Evolutionary conservation across 2,329 filamentous ascomycete genomes (phyloP).

Genomic region (Monilinia vaccinii-corymbosi): DNA sequence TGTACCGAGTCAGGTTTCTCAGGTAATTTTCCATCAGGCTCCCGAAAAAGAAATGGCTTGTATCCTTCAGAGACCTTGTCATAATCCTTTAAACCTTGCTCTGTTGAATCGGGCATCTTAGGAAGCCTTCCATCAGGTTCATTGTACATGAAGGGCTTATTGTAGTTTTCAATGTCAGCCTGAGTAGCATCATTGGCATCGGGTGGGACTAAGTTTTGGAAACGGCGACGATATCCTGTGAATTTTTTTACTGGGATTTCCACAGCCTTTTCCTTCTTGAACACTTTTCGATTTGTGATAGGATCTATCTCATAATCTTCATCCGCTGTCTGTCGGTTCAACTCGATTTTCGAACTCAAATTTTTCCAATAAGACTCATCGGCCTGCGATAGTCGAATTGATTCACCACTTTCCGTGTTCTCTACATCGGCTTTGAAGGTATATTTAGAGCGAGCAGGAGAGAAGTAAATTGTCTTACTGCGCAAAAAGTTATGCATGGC

Average conservation of each 20-base stretch:
- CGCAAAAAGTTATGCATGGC: slow-evolving; percentile 1
- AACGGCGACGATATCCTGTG: slow-evolving; percentile 32
- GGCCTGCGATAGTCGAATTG: not conserved
- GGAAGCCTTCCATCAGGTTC: slow-evolving; percentile 32
- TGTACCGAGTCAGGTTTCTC: slow-evolving; percentile 27
- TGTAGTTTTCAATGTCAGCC: slow-evolving; percentile 11
- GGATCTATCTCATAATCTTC: slow-evolving; percentile 43
- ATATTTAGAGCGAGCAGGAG: not conserved
- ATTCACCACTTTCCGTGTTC: not conserved
- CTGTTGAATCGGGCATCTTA: slow-evolving; percentile 24
- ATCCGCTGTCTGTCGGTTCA: not conserved
- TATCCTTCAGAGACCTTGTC: slow-evolving; percentile 14
- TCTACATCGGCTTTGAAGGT: slow-evolving; percentile 1
- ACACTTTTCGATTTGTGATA: slow-evolving; percentile 47
- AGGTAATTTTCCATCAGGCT: slow-evolving; percentile 21
- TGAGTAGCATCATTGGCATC: not conserved
- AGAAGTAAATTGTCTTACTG: slow-evolving; percentile 1
- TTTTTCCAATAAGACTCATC: not conserved
- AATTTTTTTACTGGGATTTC: slow-evolving; percentile 26
- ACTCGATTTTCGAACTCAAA: not conserved
- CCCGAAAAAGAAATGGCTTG: slow-evolving; percentile 17
- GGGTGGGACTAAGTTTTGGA: slow-evolving; percentile 25
- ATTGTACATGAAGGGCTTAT: slow-evolving; percentile 30
- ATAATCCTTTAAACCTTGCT: slow-evolving; percentile 28
- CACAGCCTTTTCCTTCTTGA: slow-evolving; percentile 10